phyloP scores from a whole-genome alignment of 73 alveolate genomes.

The Breviolum minutum region DNA sequence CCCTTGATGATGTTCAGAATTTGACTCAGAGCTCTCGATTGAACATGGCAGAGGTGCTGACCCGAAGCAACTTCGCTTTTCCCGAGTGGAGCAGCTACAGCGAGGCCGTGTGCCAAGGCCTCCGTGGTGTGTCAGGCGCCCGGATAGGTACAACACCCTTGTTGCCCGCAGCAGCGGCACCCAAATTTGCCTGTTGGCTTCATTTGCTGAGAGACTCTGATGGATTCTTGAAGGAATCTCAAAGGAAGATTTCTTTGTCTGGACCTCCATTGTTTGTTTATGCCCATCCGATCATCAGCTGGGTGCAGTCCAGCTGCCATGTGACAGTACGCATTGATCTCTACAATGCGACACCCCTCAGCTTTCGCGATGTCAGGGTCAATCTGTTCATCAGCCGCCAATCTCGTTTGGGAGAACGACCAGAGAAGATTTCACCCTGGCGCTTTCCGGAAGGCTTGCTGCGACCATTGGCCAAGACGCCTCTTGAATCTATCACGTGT shows the following conservation, averaged over 20 bases:
- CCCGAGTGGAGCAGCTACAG: constrained; percentile 28
- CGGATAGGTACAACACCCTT: not conserved
- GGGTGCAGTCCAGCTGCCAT: constrained; percentile 28
- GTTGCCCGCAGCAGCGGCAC: not conserved
- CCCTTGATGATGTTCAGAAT: not conserved
- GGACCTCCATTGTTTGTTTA: constrained; percentile 68
- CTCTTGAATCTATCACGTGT: constrained; percentile 45
- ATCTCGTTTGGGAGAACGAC: constrained; percentile 25
- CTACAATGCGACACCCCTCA: constrained; percentile 56
- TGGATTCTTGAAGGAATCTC: not conserved
- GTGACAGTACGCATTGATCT: constrained; percentile 55
- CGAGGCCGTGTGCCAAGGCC: not conserved
- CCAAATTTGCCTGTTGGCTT: constrained; percentile 56
- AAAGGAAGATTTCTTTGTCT: constrained; percentile 20
- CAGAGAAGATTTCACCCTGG: constrained; percentile 15
- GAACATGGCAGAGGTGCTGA: constrained; percentile 63
- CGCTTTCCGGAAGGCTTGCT: constrained; percentile 21
- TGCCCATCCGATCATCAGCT: constrained; percentile 68
- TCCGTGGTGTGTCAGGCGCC: too few species aligned
- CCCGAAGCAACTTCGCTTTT: not conserved
- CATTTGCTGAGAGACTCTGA: constrained; percentile 51
- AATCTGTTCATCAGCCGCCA: constrained; percentile 5
- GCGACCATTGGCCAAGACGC: constrained; percentile 2
- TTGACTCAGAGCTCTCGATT: constrained; percentile 24
- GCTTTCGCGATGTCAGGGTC: constrained; percentile 12